Evolutionary conservation across 140 eudicot species (phyloP).

Genomic region (Oenanthe javanica): DNA sequence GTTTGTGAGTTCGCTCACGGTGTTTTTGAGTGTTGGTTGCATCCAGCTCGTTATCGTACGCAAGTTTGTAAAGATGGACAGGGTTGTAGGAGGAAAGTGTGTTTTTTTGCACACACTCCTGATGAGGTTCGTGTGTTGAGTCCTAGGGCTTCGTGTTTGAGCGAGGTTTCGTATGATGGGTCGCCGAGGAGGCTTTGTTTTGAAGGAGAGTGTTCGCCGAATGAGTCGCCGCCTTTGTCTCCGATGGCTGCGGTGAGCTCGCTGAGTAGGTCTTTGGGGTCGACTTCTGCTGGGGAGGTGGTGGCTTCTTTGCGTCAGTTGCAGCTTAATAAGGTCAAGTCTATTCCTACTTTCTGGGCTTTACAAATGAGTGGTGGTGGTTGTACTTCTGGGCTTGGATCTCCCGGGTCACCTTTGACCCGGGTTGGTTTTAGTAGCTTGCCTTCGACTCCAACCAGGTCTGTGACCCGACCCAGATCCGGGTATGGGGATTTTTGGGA

Average conservation of each 20-base stretch:
- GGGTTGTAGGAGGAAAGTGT: slow-evolving; percentile 53
- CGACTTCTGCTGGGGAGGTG: slow-evolving; percentile 46
- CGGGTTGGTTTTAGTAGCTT: slow-evolving; percentile 56
- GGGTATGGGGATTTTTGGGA: slow-evolving; percentile 39
- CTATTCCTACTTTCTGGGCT: slow-evolving; percentile 28
- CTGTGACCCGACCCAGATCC: slow-evolving; percentile 29
- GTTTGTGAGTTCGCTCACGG: slow-evolving; percentile 80
- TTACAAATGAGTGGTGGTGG: slow-evolving; percentile 29
- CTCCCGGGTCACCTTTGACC: slow-evolving; percentile 17
- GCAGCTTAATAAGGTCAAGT: slow-evolving; percentile 50
- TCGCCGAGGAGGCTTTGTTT: slow-evolving; percentile 25
- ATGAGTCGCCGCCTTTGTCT: slow-evolving; percentile 60
- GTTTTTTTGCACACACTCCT: slow-evolving; percentile 87
- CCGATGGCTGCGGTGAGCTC: slow-evolving; percentile 28
- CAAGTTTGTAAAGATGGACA: slow-evolving; percentile 84
- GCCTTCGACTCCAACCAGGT: slow-evolving; percentile 66
- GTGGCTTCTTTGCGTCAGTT: slow-evolving; percentile 49
- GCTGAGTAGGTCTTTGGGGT: slow-evolving; percentile 48
- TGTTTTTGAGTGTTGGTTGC: slow-evolving; percentile 82
- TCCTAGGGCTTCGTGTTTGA: slow-evolving; percentile 17
- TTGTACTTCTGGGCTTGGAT: slow-evolving; percentile 17
- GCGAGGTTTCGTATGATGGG: slow-evolving; percentile 20
- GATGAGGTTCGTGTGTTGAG: slow-evolving; percentile 67
- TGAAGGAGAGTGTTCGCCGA: slow-evolving; percentile 18
- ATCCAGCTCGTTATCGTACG: slow-evolving; percentile 66